These are phyloP conservation scores for Zizania palustris DNA, from an alignment of 202 grass and related monocot genomes.

Conservation along the genomic window DNA sequence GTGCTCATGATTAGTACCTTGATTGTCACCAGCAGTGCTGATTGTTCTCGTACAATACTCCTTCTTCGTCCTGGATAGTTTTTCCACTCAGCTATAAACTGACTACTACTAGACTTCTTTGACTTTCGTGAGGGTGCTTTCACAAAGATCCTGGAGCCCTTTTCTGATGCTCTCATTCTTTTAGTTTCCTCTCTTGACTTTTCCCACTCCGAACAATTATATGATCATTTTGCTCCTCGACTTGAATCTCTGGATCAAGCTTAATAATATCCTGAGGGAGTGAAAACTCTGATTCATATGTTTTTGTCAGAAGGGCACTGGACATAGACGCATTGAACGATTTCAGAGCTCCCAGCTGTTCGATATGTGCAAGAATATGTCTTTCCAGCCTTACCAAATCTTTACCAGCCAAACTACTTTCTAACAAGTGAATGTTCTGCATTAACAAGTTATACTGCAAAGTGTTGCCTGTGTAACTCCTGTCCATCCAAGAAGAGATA, in stretches of 20 bases:
- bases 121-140: constrained; percentile 27
- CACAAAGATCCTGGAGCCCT: constrained; percentile 26
- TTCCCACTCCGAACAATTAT: constrained; percentile 64
- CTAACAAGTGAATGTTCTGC: constrained; percentile 64
- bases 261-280: constrained; percentile 21
- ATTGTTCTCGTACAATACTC: constrained; percentile 57
- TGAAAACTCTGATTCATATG: constrained; percentile 38
- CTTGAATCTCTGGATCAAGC: constrained; percentile 26
- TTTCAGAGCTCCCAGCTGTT: constrained; percentile 66
- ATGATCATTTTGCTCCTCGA: constrained; percentile 40
- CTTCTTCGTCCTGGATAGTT: constrained; percentile 41
- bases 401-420: constrained; percentile 60
- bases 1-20: constrained; percentile 49
- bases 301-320: constrained; percentile 26
- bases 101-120: constrained; percentile 41
- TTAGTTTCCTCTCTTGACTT: constrained; percentile 71
- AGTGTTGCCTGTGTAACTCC: not conserved
- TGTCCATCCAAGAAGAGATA: constrained; percentile 39
- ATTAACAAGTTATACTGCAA: constrained; percentile 62
- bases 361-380: constrained; percentile 61
- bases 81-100: constrained; percentile 60
- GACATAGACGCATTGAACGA: constrained; percentile 51
- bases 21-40: constrained; percentile 60
- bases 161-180: constrained; percentile 56
- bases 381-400: constrained; percentile 57